A percentile compares a stretch with the other conserved stretches of the same genome.
Conservation (phyloP, 78 protist genomes). For the Salpingoeca rosetta region DNA sequence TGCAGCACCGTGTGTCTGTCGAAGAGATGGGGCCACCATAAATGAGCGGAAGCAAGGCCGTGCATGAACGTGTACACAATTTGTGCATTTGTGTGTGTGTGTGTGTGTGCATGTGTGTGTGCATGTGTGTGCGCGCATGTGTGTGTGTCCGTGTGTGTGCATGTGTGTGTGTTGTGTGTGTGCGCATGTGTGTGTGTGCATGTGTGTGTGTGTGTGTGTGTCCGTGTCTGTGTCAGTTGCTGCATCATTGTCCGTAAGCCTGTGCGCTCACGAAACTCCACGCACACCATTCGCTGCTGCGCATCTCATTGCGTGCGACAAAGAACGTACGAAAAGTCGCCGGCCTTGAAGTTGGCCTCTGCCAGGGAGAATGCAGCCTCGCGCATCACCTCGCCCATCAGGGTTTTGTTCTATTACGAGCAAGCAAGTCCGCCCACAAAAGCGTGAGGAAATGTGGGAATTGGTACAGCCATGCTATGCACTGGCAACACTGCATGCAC, state of each 20-base stretch:
- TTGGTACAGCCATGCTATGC: no score
- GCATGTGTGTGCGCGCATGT: no score
- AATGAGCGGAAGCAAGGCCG: background rate
- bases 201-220: background rate
- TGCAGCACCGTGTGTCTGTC: background rate
- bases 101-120: background rate
- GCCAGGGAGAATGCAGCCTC: slow-evolving; percentile 70
- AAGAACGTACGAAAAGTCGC: slow-evolving; percentile 60
- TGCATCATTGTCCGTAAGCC: background rate
- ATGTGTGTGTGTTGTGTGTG: background rate
- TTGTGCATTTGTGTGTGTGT: background rate
- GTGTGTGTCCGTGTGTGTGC: background rate
- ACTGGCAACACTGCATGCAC: no score
- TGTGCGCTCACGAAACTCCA: no score
- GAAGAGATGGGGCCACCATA: background rate
- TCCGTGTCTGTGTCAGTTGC: background rate
- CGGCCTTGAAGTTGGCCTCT: slow-evolving; percentile 66
- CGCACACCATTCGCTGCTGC: no score
- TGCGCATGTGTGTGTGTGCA: background rate
- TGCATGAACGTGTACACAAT: background rate
- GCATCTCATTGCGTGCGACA: no score
- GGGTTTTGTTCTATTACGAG: slow-evolving; percentile 15
- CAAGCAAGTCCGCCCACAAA: no score
- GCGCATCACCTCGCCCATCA: slow-evolving; percentile 61
- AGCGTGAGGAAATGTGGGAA: no score